Base-by-base conservation (phyloP, 441 rosid genomes). In the Arabidopsis hybrid region DNA sequence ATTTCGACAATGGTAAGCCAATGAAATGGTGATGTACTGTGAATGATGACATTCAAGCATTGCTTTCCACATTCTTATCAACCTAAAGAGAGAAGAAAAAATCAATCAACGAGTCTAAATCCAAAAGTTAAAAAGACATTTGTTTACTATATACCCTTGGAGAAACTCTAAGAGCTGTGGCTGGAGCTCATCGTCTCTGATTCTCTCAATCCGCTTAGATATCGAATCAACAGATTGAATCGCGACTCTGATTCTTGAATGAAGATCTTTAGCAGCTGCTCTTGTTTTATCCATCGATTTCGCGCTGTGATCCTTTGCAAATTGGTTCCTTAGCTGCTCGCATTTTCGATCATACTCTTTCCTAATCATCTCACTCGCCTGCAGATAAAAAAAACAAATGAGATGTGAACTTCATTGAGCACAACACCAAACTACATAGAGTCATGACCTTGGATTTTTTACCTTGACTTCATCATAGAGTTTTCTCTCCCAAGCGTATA, bases 381-480 rank as follows among this genome's bases (percentile, higher is more conserved):
- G 59, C 12, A 74, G 11, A 49, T 2, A 10, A 13, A 16, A 1
- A 42, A 21, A 43, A 8, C 53, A 65, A 71, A 58, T 8, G 51
- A 67, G 42, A 39, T 14, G 56, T 40, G 18, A 72, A 35, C 35
- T 68, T 60, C 14, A 53, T 6, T 39, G 35, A 58, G 53, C 18
- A 47, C n/a, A 21, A 58, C 36, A 49, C 40, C 17, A 31, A 40
- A 7, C 3, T 0, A 14, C 12, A 58, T 10, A 36, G 55, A 63
- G 51, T 18, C 21, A 52, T 18, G 71, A 49, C 16, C 8, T 47
- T 8, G 9, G 42, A 21, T 38, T 5, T 35, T 40, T 8, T 87
- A 92, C 99, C 97, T 92, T 92, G 45, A 95, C 94, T 92, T 95
- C 99, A 79, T 95, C 97, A 61, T 82, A 84, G 40, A 95, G 91